Evolutionary conservation across 768 basidiomycete species (phyloP).

Genomic region (Coprinopsis marcescibilis): DNA sequence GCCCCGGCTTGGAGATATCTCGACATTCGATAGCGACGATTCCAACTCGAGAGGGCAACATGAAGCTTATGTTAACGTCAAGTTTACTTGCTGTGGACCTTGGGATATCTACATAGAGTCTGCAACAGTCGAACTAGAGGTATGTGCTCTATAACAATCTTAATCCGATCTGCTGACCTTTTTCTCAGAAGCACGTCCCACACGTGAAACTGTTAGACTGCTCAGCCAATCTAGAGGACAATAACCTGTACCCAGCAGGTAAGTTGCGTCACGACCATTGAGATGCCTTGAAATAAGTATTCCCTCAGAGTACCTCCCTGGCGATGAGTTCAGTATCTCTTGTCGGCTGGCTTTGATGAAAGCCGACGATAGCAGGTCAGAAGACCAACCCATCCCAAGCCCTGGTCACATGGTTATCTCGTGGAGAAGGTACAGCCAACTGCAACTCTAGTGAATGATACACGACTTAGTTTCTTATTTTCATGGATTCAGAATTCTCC

Average conservation of each 20-base stretch:
- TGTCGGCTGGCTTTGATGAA: constrained; percentile 46
- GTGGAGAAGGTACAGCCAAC: constrained; percentile 55
- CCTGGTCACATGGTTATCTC: constrained; percentile 56
- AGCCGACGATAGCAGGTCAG: constrained; percentile 31
- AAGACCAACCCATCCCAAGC: constrained; percentile 31
- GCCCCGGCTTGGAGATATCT: constrained; percentile 47
- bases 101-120: constrained; percentile 50
- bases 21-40: constrained; percentile 44
- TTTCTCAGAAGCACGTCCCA: constrained; percentile 31
- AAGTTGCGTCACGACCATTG: constrained; percentile 12
- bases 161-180: constrained; percentile 3
- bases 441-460: constrained; percentile 8
- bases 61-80: constrained; percentile 52
- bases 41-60: constrained; percentile 48
- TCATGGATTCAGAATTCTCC: constrained; percentile 35
- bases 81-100: constrained; percentile 48
- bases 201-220: constrained; percentile 46
- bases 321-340: constrained; percentile 57
- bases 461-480: constrained; percentile 4
- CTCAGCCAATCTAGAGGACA: constrained; percentile 40
- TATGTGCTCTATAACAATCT: constrained; percentile 17
- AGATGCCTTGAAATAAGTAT: neutral
- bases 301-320: constrained; percentile 50
- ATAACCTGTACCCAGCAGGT: constrained; percentile 45
- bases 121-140: constrained; percentile 42